Evolutionary conservation across 352 stramenopile genomes (phyloP), one percentile per base, ranked within the genome.

Genomic region (Globisporangium takayamanum): DNA sequence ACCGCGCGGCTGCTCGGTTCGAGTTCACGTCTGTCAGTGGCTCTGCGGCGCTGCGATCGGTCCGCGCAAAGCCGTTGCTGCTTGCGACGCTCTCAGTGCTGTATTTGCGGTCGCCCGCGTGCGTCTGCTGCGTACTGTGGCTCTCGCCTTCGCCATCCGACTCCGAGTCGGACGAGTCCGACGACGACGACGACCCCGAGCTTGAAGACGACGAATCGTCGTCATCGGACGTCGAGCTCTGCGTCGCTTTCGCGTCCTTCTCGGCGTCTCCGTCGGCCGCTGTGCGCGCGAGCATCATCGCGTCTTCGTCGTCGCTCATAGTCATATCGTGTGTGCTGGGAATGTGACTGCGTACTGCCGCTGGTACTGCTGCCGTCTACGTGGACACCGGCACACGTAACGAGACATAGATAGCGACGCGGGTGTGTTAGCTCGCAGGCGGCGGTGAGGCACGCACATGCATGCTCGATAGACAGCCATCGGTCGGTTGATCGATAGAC

Each of bases 91-190:
- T 69, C 50, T 76, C 70, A n/a, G 74, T 72, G 39, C 67, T 74
- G 55, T 74, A 63, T 57, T 76, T 76, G 56, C 70, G 65, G 53
- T 72, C 65, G 39, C 50, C 58, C 12, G 39, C 44, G 41, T 57
- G 25, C 7, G 28, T 2, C 55, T 49, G 18, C 49, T 50, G 45
- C 33, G 45, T 52, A 12, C 56, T 28, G 62, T 41, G n/a, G 44
- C 73, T 68, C 39, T 74, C 65, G 18, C 12, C 33, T 41, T 79
- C 71, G 28, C 69, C 64, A 28, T 90, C 80, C 36, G 82, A 88
- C 37, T 93, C 85, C 15, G 83, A 93, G 60, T 94, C 85, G 16
- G 81, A 92, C 33, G 80, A 91, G 2, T 80, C 80, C 16, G 80
- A 89, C 2, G 75, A 87, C 7, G 82, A 92, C 18, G 81, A 91